phyloP scores from a whole-genome alignment of 2,329 filamentous ascomycete species.

The Pseudogymnoascus sp. region DNA sequence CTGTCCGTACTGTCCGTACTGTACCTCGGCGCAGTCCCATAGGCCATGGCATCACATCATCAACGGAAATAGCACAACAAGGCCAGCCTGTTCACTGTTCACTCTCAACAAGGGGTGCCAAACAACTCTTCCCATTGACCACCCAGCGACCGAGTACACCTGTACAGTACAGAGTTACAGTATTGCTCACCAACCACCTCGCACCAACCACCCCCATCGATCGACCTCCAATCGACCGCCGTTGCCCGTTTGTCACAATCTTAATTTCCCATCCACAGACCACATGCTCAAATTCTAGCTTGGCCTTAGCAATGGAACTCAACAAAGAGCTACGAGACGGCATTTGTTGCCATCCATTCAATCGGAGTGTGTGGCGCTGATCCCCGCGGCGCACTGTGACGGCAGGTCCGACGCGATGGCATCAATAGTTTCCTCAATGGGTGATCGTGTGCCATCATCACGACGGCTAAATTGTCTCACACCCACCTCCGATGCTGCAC shows the following conservation, averaged over 20 bases:
- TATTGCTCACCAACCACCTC: background rate
- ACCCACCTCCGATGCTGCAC: background rate
- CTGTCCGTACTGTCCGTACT: background rate
- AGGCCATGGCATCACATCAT: background rate
- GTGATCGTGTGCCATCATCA: conserved; percentile 7
- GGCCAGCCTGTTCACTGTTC: background rate
- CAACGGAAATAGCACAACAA: background rate
- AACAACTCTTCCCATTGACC: conserved; percentile 2
- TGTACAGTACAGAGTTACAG: background rate
- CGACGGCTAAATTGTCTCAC: conserved; percentile 1
- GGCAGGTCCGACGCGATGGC: background rate
- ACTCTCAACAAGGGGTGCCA: background rate
- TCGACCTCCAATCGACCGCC: background rate
- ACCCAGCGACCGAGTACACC: background rate
- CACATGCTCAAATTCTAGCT: background rate
- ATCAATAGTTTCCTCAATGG: background rate
- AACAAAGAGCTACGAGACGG: background rate
- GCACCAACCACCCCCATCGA: background rate
- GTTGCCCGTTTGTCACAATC: conserved; percentile 5
- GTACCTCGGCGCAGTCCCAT: background rate
- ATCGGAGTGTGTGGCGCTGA: background rate
- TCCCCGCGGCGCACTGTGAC: background rate
- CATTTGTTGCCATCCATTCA: background rate
- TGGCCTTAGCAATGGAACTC: too few species aligned
- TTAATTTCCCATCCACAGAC: background rate